phyloP scores from a whole-genome alignment of 2,329 filamentous ascomycete species.

The Microsporum audouinii region DNA sequence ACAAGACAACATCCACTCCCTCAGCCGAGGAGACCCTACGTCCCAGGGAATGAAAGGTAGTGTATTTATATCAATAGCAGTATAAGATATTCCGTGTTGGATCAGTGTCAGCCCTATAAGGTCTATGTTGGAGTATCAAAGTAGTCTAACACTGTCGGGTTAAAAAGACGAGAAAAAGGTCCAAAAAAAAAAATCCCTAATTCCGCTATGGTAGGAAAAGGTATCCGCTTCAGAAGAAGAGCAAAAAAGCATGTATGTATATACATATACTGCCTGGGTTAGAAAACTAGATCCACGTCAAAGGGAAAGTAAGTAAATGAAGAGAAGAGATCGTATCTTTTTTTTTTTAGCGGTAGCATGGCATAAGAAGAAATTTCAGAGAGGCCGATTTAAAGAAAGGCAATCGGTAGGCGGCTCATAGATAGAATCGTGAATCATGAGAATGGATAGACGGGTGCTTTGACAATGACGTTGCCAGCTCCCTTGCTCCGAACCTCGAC shows the following conservation, averaged over 20 bases:
- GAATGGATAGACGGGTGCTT: constrained; percentile 56
- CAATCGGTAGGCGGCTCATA: background rate
- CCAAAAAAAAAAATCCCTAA: background rate
- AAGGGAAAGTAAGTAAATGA: background rate
- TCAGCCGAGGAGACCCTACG: too few species aligned
- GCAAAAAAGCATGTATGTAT: background rate
- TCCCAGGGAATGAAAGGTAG: background rate
- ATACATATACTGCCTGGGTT: background rate
- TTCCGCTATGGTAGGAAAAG: background rate
- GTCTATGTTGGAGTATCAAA: background rate
- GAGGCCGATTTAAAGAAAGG: background rate
- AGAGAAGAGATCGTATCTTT: background rate
- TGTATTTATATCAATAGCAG: background rate
- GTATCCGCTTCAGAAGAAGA: background rate
- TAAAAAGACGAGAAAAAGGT: background rate
- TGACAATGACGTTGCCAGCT: constrained; percentile 53
- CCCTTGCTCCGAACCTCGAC: constrained; percentile 61
- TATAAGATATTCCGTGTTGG: background rate
- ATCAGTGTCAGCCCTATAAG: background rate
- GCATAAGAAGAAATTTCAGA: background rate
- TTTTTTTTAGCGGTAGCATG: background rate
- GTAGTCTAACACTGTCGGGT: background rate
- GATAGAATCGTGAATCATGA: constrained; percentile 18
- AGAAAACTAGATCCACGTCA: background rate
- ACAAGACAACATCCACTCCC: too few species aligned